phyloP scores from a whole-genome alignment of 2,329 filamentous ascomycete genomes.

The Xylaria sp. region DNA sequence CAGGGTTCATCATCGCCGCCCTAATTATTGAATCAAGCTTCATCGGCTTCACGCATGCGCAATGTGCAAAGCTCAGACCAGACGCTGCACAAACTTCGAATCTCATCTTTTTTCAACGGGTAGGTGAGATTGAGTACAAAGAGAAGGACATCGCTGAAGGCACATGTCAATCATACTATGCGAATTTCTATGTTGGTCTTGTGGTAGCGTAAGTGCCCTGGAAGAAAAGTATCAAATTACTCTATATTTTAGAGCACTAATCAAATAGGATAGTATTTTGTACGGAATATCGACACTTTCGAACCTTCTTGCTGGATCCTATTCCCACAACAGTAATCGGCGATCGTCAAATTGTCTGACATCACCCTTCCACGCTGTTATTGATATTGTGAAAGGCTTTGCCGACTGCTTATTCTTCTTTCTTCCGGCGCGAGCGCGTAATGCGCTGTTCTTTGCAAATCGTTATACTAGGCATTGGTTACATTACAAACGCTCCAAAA shows the following conservation, averaged over 20 bases:
- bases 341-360: not conserved
- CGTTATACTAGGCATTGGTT: conserved; percentile 8
- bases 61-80: conserved; percentile 18
- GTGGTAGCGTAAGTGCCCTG: conserved; percentile 14
- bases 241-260: not conserved
- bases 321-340: not conserved
- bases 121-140: conserved; percentile 6
- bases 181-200: conserved; percentile 19
- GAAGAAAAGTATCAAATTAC: not conserved
- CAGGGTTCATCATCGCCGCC: conserved; percentile 7
- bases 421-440: not conserved
- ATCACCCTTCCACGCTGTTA: not conserved
- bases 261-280: conserved; percentile 7
- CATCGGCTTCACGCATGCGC: conserved; percentile 15
- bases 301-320: conserved; percentile 10
- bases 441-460: conserved; percentile 5
- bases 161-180: conserved; percentile 10
- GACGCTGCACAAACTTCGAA: conserved; percentile 3
- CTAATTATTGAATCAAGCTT: conserved; percentile 13
- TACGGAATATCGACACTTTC: conserved; percentile 15
- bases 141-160: not conserved
- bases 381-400: not conserved
- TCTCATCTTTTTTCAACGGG: conserved; percentile 22
- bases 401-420: not conserved
- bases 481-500: not conserved